These are phyloP conservation scores for Leccinum incarnatum DNA, from an alignment of 768 basidiomycete species.

Conservation along the genomic window DNA sequence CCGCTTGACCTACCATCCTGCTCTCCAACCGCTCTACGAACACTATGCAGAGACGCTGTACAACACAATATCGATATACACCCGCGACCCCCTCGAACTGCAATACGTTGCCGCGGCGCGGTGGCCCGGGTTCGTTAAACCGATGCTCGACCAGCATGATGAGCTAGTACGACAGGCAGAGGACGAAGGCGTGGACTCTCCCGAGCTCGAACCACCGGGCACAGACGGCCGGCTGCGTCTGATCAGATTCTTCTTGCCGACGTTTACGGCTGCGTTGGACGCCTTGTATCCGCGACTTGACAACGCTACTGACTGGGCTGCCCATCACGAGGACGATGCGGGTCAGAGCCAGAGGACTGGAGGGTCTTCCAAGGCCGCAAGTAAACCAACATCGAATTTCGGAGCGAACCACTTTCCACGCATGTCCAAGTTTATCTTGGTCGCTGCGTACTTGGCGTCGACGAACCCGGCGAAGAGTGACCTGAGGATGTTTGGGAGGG, in stretches of 20 bases:
- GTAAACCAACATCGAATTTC: slow-evolving; percentile 5
- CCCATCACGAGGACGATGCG: slow-evolving; percentile 43
- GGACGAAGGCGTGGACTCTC: slow-evolving; percentile 23
- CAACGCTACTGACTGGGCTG: slow-evolving; percentile 65
- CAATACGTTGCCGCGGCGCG: slow-evolving; percentile 73
- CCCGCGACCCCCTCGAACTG: slow-evolving; percentile 65
- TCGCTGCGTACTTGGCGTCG: slow-evolving; percentile 79
- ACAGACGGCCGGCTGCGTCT: slow-evolving; percentile 69
- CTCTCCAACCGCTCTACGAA: slow-evolving; percentile 56
- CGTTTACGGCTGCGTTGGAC: slow-evolving; percentile 61
- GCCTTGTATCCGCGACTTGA: slow-evolving; percentile 64
- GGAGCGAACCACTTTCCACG: slow-evolving; percentile 47
- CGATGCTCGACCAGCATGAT: slow-evolving; percentile 52
- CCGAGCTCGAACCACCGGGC: slow-evolving; percentile 38
- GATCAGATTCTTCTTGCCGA: slow-evolving; percentile 57
- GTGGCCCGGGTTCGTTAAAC: slow-evolving; percentile 79
- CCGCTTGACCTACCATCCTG: slow-evolving; percentile 47
- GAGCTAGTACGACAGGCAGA: slow-evolving; percentile 18
- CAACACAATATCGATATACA: slow-evolving; percentile 61
- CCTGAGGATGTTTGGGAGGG: slow-evolving; percentile 49
- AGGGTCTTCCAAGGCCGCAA: background rate
- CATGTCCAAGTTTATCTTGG: slow-evolving; percentile 71
- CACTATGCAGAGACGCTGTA: slow-evolving; percentile 61
- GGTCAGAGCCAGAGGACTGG: background rate
- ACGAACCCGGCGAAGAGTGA: slow-evolving; percentile 83